Base-by-base conservation (phyloP, 1,139 yeast species). In the Suhomyces choctaworum region DNA sequence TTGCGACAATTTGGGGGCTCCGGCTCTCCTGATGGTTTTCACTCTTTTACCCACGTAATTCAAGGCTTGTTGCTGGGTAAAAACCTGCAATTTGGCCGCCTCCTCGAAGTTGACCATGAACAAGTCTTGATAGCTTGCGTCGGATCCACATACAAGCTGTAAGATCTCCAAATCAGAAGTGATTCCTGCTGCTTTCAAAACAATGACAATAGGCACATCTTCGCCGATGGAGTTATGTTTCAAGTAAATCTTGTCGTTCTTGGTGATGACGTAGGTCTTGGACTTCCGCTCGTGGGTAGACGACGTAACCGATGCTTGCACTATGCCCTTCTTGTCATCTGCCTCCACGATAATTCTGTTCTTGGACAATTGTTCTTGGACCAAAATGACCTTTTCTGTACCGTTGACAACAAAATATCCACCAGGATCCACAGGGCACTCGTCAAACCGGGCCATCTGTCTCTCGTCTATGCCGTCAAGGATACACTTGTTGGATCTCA, bases 391-490 rank as follows among this genome's bases (percentile, higher is more conserved):
- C 59, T 92, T 92, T 58, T 92, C 99, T 0, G 98, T 92, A 58
- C 99, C 99, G 57, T 92, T 92, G 30, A 92, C 97, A 52, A 92
- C 84, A 52, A 92, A 92, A 56, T 92, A 92, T 50, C 99, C 99
- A 62, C 99, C 99, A 4, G 98, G 98, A 62, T 92, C 98, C 35
- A 92, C 69, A 0, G 99, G 99, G 62, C 99, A 94, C 61, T 92
- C 99, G 51, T 86, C 85, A 50, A 86, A 71, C 27, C 67, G 66
- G 1, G 98, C 97, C 97, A 94, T 92, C 50, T 78, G 83, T 29
- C 69, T 61, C 49, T 90, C 96, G 36, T 79, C 70, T 37, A 85
- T 80, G 15, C 89, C 95, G 48, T 80, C 80, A 44, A 92, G 68
- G 30, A 87, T 80, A 72, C 99, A 92, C 58, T 88, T 87, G 57